Conservation (phyloP, 176 grass and related monocot species). For the Zea luxurians region DNA sequence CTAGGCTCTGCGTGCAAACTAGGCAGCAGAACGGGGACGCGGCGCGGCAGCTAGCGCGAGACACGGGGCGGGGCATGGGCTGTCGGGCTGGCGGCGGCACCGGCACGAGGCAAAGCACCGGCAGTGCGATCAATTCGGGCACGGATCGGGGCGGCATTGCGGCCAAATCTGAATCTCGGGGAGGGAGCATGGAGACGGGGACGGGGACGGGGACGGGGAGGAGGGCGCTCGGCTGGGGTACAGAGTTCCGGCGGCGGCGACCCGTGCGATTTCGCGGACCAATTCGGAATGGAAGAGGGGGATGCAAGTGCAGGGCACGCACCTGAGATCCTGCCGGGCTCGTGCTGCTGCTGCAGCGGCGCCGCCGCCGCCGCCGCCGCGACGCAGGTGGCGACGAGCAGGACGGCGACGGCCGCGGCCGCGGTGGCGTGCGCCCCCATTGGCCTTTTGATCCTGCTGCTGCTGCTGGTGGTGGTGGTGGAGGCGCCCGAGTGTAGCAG, state of each 20-base stretch:
- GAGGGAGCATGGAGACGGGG: not conserved
- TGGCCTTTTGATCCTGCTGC: not conserved
- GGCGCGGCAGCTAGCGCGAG: not conserved
- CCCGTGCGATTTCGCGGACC: not conserved
- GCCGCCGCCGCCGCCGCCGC: constrained; percentile 9
- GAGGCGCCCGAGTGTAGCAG: not conserved
- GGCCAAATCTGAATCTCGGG: constrained; percentile 40
- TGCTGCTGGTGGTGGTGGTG: not conserved
- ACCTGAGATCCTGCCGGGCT: constrained; percentile 49
- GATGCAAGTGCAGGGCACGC: not conserved
- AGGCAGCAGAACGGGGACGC: not conserved
- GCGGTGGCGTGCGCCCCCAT: constrained; percentile 32
- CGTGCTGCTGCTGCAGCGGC: constrained; percentile 1
- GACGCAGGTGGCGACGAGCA: constrained; percentile 36
- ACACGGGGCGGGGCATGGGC: not conserved
- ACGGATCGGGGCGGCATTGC: constrained; percentile 5
- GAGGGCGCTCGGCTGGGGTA: too few species aligned
- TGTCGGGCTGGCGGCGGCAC: not conserved
- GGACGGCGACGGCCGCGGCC: not conserved
- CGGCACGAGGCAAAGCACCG: not conserved
- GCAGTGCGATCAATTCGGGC: not conserved
- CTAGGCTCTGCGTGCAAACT: not conserved
- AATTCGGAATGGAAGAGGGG: not conserved
- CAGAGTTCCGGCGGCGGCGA: not conserved
- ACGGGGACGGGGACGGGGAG: too few species aligned